Conservation (phyloP, 805 yeast species). For the Hemisphaericaspora nanyangensis region DNA sequence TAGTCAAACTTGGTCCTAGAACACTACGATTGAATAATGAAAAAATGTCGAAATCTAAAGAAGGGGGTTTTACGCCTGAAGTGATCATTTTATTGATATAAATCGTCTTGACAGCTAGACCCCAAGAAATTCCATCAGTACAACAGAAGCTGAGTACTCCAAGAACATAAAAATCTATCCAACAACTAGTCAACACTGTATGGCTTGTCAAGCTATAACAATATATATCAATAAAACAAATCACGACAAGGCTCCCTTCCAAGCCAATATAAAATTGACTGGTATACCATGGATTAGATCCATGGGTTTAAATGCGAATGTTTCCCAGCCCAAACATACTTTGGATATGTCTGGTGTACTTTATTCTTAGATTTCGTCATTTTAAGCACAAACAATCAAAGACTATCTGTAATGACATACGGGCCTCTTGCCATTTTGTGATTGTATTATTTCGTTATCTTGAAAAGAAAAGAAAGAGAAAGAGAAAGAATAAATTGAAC, state of each 20-base stretch:
- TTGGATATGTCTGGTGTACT: slow-evolving; percentile 9
- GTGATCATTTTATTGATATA: not conserved
- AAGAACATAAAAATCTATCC: too few species aligned
- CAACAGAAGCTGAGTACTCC: too few species aligned
- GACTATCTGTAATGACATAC: slow-evolving; percentile 31
- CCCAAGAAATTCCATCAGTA: too few species aligned
- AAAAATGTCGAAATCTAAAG: not conserved
- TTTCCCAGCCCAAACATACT: slow-evolving; percentile 9
- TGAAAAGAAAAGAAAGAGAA: slow-evolving; percentile 6
- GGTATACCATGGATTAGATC: slow-evolving; percentile 8
- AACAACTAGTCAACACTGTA: too few species aligned
- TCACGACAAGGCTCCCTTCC: slow-evolving; percentile 51
- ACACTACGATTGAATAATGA: too few species aligned
- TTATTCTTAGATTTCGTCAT: slow-evolving; percentile 3
- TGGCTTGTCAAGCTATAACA: too few species aligned
- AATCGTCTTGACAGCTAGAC: too few species aligned
- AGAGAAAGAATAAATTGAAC: slow-evolving; percentile 7
- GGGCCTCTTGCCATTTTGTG: slow-evolving; percentile 52
- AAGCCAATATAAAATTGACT: slow-evolving; percentile 14
- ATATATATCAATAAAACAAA: slow-evolving; percentile 11
- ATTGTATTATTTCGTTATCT: slow-evolving; percentile 6
- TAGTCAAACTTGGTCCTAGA: too few species aligned
- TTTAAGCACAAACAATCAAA: slow-evolving; percentile 6
- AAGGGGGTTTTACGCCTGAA: not conserved
- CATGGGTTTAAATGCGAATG: slow-evolving; percentile 9